Percentiles rank a stretch among this genome's conserved stretches.
Evolutionary conservation across 768 basidiomycete genomes (phyloP).

Genomic region (Mycena vitilis): DNA sequence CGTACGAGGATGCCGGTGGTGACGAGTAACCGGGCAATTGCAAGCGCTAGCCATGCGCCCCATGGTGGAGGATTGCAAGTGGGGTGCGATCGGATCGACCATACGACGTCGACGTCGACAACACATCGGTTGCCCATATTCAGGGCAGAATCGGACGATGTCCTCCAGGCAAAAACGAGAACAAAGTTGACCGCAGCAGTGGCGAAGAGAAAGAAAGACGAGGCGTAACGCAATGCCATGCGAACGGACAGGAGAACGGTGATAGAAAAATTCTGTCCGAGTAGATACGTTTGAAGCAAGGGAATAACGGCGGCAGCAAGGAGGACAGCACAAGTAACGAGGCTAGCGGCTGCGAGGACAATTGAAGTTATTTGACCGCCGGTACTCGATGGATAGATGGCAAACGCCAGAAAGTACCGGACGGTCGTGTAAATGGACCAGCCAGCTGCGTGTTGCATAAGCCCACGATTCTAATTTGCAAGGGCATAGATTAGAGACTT

Average conservation of each 20-base stretch:
- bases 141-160: constrained; percentile 49
- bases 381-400: constrained; percentile 49
- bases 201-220: constrained; percentile 60
- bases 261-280: constrained; percentile 46
- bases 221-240: constrained; percentile 52
- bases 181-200: constrained; percentile 68
- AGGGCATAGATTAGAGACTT: constrained; percentile 34
- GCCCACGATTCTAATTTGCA: constrained; percentile 23
- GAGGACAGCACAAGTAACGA: constrained; percentile 54
- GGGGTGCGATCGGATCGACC: constrained; percentile 57
- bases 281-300: constrained; percentile 51
- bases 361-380: constrained; percentile 61
- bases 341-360: constrained; percentile 60
- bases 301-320: constrained; percentile 52
- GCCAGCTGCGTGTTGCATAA: constrained; percentile 49
- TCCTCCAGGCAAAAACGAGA: constrained; percentile 66
- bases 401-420: constrained; percentile 75
- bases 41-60: constrained; percentile 66
- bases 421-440: constrained; percentile 74
- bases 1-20: constrained; percentile 68
- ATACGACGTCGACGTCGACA: constrained; percentile 75
- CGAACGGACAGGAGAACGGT: constrained; percentile 45
- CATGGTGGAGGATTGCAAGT: constrained; percentile 53
- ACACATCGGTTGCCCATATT: constrained; percentile 60
- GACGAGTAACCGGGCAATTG: constrained; percentile 63